Percentiles rank a stretch among this genome's conserved stretches.
These are phyloP conservation scores for Cytospora chrysosperma DNA, from an alignment of 2,329 filamentous ascomycete genomes.

Conservation along the genomic window DNA sequence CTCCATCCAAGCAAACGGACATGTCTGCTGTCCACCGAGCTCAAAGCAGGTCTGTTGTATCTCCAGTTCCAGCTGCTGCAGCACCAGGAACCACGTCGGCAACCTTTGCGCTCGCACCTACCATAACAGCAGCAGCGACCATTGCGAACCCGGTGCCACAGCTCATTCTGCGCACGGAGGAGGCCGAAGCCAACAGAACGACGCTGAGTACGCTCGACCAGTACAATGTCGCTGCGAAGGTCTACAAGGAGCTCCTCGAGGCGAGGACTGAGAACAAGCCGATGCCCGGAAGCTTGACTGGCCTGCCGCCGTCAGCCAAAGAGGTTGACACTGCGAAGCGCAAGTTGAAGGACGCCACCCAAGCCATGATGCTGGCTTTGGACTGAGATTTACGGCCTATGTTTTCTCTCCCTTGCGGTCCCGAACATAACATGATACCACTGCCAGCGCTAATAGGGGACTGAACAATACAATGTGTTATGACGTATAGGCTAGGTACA, in stretches of 20 bases:
- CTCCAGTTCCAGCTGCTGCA: background rate
- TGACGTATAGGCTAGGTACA: too few species aligned
- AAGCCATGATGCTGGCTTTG: constrained; percentile 16
- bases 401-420: too few species aligned
- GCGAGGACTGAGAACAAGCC: constrained; percentile 17
- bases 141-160: background rate
- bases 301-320: constrained; percentile 16
- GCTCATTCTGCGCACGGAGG: constrained; percentile 11
- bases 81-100: background rate
- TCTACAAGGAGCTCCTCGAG: constrained; percentile 15
- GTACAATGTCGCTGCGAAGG: constrained; percentile 11
- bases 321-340: constrained; percentile 16
- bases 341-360: constrained; percentile 17
- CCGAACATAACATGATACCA: too few species aligned
- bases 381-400: too few species aligned
- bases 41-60: background rate
- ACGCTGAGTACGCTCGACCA: constrained; percentile 14
- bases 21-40: background rate
- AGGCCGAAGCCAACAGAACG: constrained; percentile 19
- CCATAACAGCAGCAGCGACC: background rate
- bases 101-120: background rate
- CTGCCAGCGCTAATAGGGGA: too few species aligned
- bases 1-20: background rate
- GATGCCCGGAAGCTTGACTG: constrained; percentile 17
- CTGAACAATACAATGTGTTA: too few species aligned